Evolutionary conservation across 2,329 filamentous ascomycete species (phyloP).

Genomic region (Diaporthe citri): DNA sequence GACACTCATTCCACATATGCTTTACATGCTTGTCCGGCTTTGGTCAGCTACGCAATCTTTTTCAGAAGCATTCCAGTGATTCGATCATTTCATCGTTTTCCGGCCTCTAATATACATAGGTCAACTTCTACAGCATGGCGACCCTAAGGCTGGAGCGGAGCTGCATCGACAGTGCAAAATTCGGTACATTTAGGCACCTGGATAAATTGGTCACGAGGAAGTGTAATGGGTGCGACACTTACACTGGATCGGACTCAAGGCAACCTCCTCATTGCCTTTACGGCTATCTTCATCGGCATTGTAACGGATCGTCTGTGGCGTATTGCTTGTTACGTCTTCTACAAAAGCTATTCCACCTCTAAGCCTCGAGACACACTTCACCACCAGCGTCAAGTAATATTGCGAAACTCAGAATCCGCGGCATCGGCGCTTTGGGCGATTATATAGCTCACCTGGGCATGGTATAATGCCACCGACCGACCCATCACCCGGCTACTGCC

Average conservation of each 20-base stretch:
- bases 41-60: too few relatives aligned
- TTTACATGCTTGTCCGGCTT: too few relatives aligned
- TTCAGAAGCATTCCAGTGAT: too few relatives aligned
- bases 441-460: background rate
- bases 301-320: slow-evolving; percentile 45
- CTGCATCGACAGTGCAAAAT: background rate
- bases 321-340: slow-evolving; percentile 42
- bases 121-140: background rate
- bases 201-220: slow-evolving; percentile 50
- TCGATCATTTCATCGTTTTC: too few relatives aligned
- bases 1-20: too few relatives aligned
- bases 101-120: too few relatives aligned
- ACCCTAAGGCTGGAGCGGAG: background rate
- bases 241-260: slow-evolving; percentile 48
- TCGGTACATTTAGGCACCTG: slow-evolving; percentile 41
- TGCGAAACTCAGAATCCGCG: slow-evolving; percentile 7
- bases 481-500: background rate
- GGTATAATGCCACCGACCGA: background rate
- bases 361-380: slow-evolving; percentile 44
- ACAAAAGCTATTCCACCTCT: slow-evolving; percentile 41
- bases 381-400: slow-evolving; percentile 45
- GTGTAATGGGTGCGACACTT: slow-evolving; percentile 48
- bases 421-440: background rate
- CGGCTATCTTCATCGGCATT: slow-evolving; percentile 49
- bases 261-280: slow-evolving; percentile 49